Evolutionary conservation across 352 stramenopile genomes (phyloP).

Genomic region (Phytophthora agathidicida): DNA sequence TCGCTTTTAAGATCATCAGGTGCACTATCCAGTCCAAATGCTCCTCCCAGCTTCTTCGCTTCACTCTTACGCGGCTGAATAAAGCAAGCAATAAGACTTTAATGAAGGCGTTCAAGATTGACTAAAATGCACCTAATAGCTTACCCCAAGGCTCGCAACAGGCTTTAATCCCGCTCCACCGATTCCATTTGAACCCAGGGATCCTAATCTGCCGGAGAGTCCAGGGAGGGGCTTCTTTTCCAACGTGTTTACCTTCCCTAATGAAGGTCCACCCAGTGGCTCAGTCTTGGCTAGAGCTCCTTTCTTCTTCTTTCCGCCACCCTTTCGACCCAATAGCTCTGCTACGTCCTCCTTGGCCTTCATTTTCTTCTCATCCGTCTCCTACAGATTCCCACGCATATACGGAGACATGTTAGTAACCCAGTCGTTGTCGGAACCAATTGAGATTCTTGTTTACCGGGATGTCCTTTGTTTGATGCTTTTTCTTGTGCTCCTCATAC

Average conservation of each 20-base stretch:
- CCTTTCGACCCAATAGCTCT: constrained; percentile 70
- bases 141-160: constrained; percentile 56
- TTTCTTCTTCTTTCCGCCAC: constrained; percentile 67
- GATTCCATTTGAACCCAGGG: constrained; percentile 31
- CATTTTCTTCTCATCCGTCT: constrained; percentile 77
- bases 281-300: constrained; percentile 44
- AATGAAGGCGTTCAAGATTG: not conserved
- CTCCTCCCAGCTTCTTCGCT: constrained; percentile 21
- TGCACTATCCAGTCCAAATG: constrained; percentile 6
- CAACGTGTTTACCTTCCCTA: constrained; percentile 48
- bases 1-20: constrained; percentile 17
- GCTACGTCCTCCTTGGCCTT: constrained; percentile 85
- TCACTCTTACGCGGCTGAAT: constrained; percentile 41
- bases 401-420: no score
- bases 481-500: constrained; percentile 94
- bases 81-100: not conserved
- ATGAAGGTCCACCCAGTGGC: constrained; percentile 43
- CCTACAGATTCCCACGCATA: constrained; percentile 26
- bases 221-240: constrained; percentile 79
- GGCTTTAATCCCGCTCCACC: constrained; percentile 45
- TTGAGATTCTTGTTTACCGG: constrained; percentile 43
- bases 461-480: constrained; percentile 42
- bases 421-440: not conserved
- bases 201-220: constrained; percentile 43
- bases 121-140: constrained; percentile 7